Base-by-base conservation (phyloP, 164 flowering plant species). In the Vitis vinifera region DNA sequence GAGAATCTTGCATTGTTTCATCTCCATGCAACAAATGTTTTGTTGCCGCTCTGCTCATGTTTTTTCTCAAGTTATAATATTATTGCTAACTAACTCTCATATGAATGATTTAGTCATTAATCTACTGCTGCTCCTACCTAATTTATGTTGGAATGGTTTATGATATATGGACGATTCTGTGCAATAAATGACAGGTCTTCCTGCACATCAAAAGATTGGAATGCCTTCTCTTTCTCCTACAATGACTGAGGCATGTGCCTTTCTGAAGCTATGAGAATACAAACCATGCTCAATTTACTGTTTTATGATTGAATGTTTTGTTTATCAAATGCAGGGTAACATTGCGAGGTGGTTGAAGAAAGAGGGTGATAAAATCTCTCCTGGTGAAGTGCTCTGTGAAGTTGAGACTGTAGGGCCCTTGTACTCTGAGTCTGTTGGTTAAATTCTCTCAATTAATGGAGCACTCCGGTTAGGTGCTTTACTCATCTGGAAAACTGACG, bases 191-290 rank as follows among this genome's bases (percentile, higher is more conserved):
- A 63, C 89, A 95, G 99, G 76, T 63, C 93, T 95, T 63, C 99
- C 99, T 69, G 90, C 96, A 9, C 99, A 95, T 77, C 97, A 89
- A 80, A 94, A 95, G 69, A 87, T 95, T 72, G 99, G 99, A 75
- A 95, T 95, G 99, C 99, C 99, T 61, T 95, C 99, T 72, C 97
- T 95, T 37, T 94, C 99, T 57, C 99, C 99, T 63, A 94, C 98
- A 67, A 94, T 94, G 98, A 81, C 93, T 13, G 98, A 94, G 97
- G 98, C 73, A 79, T 65, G 71, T 59, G 62, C 30, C 47, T 63
- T 73, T 76, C 49, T 59, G 1, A 6, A 31, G 11, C 59, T 51
- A n/a, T 13, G 6, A 59, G 17, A 50, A 27, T n/a, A 12, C 48
- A 37, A 12, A 27, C 12, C 12, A 56, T 58, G 55, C 44, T 58